Evolutionary conservation across 1,284 basidiomycete species (phyloP).

Genomic region (Fomitiporia mediterranea): DNA sequence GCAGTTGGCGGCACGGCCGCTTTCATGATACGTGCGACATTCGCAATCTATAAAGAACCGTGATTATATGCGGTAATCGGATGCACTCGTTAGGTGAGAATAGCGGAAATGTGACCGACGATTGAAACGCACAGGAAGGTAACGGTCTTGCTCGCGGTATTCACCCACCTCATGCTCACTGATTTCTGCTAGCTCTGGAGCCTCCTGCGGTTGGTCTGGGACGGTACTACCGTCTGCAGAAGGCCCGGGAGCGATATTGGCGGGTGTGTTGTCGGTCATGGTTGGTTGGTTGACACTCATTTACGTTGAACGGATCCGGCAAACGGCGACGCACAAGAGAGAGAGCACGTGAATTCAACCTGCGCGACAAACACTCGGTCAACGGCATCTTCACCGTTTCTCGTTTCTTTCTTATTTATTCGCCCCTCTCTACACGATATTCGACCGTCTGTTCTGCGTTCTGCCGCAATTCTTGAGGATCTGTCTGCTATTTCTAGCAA

Average conservation of each 20-base stretch:
- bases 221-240: constrained; percentile 43
- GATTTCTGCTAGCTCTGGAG: constrained; percentile 62
- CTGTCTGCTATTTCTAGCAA: not conserved
- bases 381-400: not conserved
- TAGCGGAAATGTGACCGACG: too few species aligned
- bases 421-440: not conserved
- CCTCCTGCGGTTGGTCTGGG: constrained; percentile 40
- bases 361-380: not conserved
- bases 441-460: too few species aligned
- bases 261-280: constrained; percentile 52
- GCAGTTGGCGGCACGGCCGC: constrained; percentile 82
- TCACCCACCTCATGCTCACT: constrained; percentile 90
- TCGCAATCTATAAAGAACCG: constrained; percentile 68
- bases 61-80: not conserved
- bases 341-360: not conserved
- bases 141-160: constrained; percentile 89
- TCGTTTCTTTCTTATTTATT: not conserved
- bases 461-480: not conserved
- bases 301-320: not conserved
- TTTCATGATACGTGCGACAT: constrained; percentile 96
- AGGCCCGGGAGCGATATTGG: constrained; percentile 43
- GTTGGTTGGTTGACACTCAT: not conserved
- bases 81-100: constrained; percentile 3
- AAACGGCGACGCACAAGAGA: not conserved
- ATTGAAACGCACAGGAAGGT: constrained; percentile 68